phyloP scores from a whole-genome alignment of 129 eudicot genomes.

The Calendula officinalis region DNA sequence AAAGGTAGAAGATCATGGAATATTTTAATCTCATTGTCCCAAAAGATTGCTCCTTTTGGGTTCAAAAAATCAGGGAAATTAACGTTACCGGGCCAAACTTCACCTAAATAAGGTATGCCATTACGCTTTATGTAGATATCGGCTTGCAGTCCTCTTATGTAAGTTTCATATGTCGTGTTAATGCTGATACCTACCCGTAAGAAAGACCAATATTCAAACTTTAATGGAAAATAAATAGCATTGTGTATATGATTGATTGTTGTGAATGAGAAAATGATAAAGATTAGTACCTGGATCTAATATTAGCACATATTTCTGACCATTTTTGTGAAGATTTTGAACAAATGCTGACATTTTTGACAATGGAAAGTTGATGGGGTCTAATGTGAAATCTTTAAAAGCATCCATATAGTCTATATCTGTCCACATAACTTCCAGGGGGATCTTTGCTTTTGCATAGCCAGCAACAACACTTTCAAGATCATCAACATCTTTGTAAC shows the following conservation, averaged over 20 bases:
- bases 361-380: constrained; percentile 66
- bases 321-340: constrained; percentile 59
- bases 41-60: constrained; percentile 48
- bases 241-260: background rate
- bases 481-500: constrained; percentile 58
- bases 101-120: constrained; percentile 62
- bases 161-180: constrained; percentile 59
- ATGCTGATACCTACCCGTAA: constrained; percentile 54
- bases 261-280: background rate
- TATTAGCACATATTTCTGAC: constrained; percentile 70
- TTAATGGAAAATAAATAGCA: background rate
- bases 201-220: background rate
- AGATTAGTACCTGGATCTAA: constrained; percentile 68
- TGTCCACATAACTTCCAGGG: constrained; percentile 88
- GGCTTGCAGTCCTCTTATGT: constrained; percentile 65
- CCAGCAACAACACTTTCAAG: constrained; percentile 61
- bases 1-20: constrained; percentile 52
- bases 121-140: constrained; percentile 70
- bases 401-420: constrained; percentile 93
- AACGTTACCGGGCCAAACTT: constrained; percentile 84
- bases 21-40: constrained; percentile 62
- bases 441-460: constrained; percentile 73
- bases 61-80: constrained; percentile 79
- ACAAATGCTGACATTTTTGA: constrained; percentile 51
- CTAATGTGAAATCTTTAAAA: constrained; percentile 84